A percentile compares a stretch with the other conserved stretches of the same genome.
These are phyloP conservation scores for Cystoisospora suis DNA, from an alignment of 169 alveolate genomes.

Conservation along the genomic window DNA sequence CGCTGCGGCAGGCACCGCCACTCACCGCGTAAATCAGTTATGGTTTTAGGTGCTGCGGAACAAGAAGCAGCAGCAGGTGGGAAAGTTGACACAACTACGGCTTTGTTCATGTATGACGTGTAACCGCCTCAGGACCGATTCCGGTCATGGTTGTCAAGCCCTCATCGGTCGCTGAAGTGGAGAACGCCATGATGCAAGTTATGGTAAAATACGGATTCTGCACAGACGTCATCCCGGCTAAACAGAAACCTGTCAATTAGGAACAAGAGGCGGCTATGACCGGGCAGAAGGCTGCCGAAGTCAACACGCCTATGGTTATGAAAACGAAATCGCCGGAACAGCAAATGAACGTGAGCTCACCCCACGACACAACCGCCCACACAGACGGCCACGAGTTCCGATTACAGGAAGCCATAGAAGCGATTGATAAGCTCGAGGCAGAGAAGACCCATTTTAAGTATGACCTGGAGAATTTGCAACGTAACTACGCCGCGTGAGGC, in stretches of 20 bases:
- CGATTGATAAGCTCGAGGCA: conserved; percentile 53
- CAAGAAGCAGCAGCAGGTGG: background rate
- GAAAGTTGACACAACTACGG: too few relatives aligned
- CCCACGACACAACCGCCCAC: too few relatives aligned
- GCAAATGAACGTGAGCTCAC: conserved; percentile 36
- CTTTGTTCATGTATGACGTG: too few relatives aligned
- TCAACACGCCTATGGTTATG: background rate
- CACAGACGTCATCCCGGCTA: background rate
- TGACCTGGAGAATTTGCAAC: conserved; percentile 37
- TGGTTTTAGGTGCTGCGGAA: conserved; percentile 3
- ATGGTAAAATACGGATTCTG: conserved; percentile 8
- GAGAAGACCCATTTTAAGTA: conserved; percentile 56
- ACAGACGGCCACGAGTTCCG: too few relatives aligned
- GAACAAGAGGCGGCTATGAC: conserved; percentile 61
- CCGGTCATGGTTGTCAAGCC: conserved; percentile 61
- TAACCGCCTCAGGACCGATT: conserved; percentile 35
- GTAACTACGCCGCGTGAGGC: conserved; percentile 13
- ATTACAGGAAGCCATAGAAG: conserved; percentile 36
- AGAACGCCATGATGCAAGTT: conserved; percentile 53
- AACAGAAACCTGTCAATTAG: background rate
- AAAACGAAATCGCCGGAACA: conserved; percentile 36
- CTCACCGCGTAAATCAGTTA: background rate
- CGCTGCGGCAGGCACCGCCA: background rate
- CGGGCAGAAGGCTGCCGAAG: conserved; percentile 39
- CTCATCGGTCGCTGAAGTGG: conserved; percentile 60